Percentiles rank a stretch among this genome's conserved stretches.
Conservation (phyloP, 1,284 basidiomycete species). For the Leccinum griseonigrum region DNA sequence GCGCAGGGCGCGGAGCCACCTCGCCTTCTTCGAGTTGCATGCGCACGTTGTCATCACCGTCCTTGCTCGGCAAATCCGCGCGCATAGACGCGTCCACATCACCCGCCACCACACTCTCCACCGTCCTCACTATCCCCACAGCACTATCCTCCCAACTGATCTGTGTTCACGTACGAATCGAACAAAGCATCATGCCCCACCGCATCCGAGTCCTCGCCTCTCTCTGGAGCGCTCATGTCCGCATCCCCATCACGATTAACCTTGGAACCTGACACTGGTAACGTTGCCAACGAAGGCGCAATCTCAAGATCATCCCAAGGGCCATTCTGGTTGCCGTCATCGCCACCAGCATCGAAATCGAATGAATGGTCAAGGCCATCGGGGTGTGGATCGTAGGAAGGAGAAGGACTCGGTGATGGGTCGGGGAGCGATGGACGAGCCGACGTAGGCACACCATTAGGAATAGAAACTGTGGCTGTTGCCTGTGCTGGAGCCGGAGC, state of each 20-base stretch:
- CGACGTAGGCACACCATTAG: neutral
- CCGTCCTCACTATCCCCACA: neutral
- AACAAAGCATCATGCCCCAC: conserved; percentile 18
- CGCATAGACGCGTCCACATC: neutral
- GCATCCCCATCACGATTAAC: neutral
- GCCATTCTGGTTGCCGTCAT: neutral
- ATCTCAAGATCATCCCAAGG: conserved; percentile 12
- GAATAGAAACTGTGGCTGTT: neutral
- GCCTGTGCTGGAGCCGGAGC: neutral
- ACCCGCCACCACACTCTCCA: neutral
- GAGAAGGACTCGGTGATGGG: neutral
- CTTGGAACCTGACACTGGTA: neutral
- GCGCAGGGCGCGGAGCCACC: conserved; percentile 2
- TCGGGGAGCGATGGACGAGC: conserved; percentile 2
- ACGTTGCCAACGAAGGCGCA: conserved; percentile 1
- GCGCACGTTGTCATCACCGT: neutral
- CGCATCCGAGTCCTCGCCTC: conserved; percentile 8
- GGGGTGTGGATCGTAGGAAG: conserved; percentile 7
- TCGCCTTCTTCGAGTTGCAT: conserved; percentile 26
- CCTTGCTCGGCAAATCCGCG: neutral
- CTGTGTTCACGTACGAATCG: conserved; percentile 29
- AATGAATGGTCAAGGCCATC: conserved; percentile 24
- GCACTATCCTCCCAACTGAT: conserved; percentile 13
- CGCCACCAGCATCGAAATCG: conserved; percentile 12
- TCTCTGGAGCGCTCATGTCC: neutral